These are phyloP conservation scores for Tuber melanosporum DNA, from an alignment of 495 filamentous ascomycete species.

Conservation along the genomic window DNA sequence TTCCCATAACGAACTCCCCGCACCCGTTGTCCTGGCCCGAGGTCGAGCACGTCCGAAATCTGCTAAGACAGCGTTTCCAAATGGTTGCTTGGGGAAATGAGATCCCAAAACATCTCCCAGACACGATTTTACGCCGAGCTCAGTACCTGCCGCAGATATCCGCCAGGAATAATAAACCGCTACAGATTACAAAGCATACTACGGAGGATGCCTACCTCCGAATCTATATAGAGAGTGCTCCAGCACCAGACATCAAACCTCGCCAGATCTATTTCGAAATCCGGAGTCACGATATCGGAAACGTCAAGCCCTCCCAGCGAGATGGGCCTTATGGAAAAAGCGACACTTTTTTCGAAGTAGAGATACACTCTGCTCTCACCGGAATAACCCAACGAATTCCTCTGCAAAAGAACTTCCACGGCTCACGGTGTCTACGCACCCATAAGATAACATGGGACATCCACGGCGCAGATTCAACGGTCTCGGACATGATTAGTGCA, in stretches of 20 bases:
- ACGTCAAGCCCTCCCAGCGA: neutral
- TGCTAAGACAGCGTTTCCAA: constrained; percentile 1
- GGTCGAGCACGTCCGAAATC: neutral
- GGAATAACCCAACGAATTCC: neutral
- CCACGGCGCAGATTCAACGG: no score
- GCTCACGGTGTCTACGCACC: neutral
- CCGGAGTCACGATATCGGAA: neutral
- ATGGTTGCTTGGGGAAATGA: neutral
- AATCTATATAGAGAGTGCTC: neutral
- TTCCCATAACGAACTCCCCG: neutral
- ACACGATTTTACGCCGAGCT: neutral
- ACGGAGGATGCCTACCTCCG: constrained; percentile 6
- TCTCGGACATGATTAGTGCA: constrained; percentile 2
- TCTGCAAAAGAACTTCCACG: constrained; percentile 3
- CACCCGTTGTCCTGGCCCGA: neutral
- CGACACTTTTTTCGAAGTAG: constrained; percentile 8
- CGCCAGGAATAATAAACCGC: neutral
- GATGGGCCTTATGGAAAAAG: neutral
- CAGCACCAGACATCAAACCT: constrained; percentile 6
- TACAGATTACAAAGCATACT: neutral
- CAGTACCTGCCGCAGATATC: constrained; percentile 5
- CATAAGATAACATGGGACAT: constrained; percentile 9
- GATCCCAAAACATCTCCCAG: neutral
- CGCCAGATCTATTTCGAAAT: constrained; percentile 8
- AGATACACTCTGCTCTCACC: neutral